Evolutionary conservation across 805 yeast species (phyloP).

Genomic region (Candida silvicultrix): DNA sequence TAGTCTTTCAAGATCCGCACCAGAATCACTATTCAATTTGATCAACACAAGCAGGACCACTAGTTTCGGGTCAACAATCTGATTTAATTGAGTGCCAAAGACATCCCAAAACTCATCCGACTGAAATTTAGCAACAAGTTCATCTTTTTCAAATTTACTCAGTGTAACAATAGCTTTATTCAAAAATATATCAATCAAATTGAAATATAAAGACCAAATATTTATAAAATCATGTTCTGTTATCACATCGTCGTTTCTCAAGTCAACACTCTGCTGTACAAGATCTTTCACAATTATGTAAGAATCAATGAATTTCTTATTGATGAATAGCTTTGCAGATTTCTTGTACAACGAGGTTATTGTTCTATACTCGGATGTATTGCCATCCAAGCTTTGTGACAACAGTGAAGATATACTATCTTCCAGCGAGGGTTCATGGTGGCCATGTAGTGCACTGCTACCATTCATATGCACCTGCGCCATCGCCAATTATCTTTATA

Average conservation of each 20-base stretch:
- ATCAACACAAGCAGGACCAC: conserved; percentile 15
- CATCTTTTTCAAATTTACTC: background rate
- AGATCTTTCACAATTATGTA: conserved; percentile 3
- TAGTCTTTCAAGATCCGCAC: conserved; percentile 9
- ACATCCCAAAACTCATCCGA: conserved; percentile 11
- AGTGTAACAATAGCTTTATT: conserved; percentile 7
- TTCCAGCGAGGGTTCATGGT: background rate
- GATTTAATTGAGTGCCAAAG: conserved; percentile 4
- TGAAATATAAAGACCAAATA: conserved; percentile 21
- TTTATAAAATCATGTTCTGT: conserved; percentile 11
- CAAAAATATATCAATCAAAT: conserved; percentile 19
- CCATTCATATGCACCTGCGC: background rate
- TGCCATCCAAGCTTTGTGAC: conserved; percentile 1
- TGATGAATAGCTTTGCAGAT: conserved; percentile 20
- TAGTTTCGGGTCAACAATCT: conserved; percentile 15
- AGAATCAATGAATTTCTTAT: conserved; percentile 18
- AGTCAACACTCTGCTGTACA: conserved; percentile 4
- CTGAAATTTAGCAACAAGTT: conserved; percentile 3
- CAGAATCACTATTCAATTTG: conserved; percentile 14
- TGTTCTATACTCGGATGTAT: background rate
- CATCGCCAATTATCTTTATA: no score
- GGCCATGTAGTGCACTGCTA: no score
- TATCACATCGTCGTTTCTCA: conserved; percentile 9
- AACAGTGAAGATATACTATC: conserved; percentile 6
- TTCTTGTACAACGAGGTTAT: conserved; percentile 12